Percentiles rank a stretch among this genome's conserved stretches.
phyloP scores from a whole-genome alignment of 2,329 filamentous ascomycete genomes.

The Xylariaceae sp. region DNA sequence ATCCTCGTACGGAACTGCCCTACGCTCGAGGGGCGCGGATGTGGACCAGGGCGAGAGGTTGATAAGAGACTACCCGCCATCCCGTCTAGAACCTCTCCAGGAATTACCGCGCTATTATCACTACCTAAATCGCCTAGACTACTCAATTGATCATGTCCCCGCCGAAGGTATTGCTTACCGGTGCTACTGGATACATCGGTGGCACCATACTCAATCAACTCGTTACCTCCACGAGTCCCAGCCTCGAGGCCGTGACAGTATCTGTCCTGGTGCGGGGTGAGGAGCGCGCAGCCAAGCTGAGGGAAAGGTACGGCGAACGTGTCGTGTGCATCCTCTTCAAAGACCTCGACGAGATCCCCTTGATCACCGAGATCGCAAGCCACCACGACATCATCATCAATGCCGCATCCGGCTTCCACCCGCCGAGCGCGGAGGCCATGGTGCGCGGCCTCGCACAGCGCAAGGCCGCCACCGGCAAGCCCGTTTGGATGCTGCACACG shows the following conservation, averaged over 20 bases:
- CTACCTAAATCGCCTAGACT: neutral
- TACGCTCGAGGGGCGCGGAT: too few relatives aligned
- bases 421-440: conserved; percentile 42
- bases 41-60: neutral
- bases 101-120: neutral
- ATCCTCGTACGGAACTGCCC: too few relatives aligned
- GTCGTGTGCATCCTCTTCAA: conserved; percentile 26
- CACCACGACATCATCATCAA: conserved; percentile 45
- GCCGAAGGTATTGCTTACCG: conserved; percentile 28
- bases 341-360: conserved; percentile 29
- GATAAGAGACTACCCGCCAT: neutral
- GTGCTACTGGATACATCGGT: conserved; percentile 32
- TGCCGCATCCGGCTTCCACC: conserved; percentile 44
- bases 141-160: neutral
- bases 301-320: conserved; percentile 23
- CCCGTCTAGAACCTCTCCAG: neutral
- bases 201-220: conserved; percentile 26
- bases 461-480: conserved; percentile 33
- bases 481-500: conserved; percentile 46
- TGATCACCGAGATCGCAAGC: conserved; percentile 19
- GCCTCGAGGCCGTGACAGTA: conserved; percentile 15
- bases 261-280: conserved; percentile 27
- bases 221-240: conserved; percentile 18
- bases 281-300: conserved; percentile 25
- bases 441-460: conserved; percentile 46